Conservation (phyloP, 225 moss, liverwort and hornwort species). For the Anthoceros angustus region DNA sequence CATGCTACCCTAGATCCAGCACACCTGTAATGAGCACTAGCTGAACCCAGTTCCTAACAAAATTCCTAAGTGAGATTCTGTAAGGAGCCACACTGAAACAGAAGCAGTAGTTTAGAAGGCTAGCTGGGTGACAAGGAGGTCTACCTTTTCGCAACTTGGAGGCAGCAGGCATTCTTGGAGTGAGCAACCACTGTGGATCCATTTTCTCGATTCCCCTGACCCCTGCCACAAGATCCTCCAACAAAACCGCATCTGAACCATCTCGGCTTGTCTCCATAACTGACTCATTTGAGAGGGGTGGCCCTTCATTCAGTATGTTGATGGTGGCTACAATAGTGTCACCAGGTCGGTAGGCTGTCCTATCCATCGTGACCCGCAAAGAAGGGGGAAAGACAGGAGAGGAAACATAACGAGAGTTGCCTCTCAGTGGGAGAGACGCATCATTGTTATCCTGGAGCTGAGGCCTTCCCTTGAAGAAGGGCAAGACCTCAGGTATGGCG, state of each 20-base stretch:
- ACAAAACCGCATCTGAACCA: conserved; percentile 50
- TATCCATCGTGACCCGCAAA: conserved; percentile 61
- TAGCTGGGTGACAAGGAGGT: background rate
- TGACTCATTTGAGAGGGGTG: conserved; percentile 8
- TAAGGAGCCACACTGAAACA: background rate
- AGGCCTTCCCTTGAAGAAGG: background rate
- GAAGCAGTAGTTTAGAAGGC: background rate
- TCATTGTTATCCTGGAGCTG: background rate
- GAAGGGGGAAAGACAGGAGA: conserved; percentile 22
- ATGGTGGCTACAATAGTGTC: conserved; percentile 69
- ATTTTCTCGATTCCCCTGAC: conserved; percentile 90
- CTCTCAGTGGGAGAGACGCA: background rate
- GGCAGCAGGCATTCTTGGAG: conserved; percentile 40
- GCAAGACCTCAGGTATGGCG: background rate
- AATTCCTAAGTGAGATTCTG: background rate
- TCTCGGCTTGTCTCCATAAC: conserved; percentile 25
- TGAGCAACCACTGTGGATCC: conserved; percentile 85
- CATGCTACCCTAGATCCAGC: too few species aligned
- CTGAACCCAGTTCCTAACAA: too few species aligned
- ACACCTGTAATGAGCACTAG: too few species aligned
- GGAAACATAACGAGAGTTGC: background rate
- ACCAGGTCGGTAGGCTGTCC: conserved; percentile 72
- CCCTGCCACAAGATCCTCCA: conserved; percentile 85
- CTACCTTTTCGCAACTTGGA: conserved; percentile 76
- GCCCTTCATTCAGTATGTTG: conserved; percentile 38